phyloP scores from a whole-genome alignment of 2,329 filamentous ascomycete species.

The Dothistroma septosporum region DNA sequence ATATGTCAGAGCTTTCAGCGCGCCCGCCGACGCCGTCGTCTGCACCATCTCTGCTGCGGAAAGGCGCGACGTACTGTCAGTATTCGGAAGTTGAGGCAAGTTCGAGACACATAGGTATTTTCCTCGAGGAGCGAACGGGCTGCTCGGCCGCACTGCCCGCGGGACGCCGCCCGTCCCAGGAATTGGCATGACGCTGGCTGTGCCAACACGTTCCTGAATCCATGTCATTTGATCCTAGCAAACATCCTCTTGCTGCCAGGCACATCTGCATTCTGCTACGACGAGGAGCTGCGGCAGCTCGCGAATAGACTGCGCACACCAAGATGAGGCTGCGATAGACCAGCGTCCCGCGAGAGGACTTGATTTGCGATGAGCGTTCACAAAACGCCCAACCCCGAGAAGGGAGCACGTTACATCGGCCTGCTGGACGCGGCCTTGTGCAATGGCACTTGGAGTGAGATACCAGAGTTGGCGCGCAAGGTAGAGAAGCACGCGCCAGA shows the following conservation, averaged over 20 bases:
- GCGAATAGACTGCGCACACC: neutral
- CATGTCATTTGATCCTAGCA: neutral
- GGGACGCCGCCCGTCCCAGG: neutral
- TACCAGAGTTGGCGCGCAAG: constrained; percentile 88
- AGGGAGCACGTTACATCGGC: constrained; percentile 76
- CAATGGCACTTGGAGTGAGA: constrained; percentile 77
- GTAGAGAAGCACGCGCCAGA: constrained; percentile 88
- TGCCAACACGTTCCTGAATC: neutral
- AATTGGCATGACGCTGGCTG: neutral
- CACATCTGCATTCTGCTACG: neutral
- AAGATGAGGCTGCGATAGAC: constrained; percentile 20
- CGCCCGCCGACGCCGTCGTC: constrained; percentile 34
- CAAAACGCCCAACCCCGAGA: constrained; percentile 41
- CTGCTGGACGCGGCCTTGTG: constrained; percentile 83
- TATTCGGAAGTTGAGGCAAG: neutral
- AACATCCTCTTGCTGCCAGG: neutral
- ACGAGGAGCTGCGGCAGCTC: neutral
- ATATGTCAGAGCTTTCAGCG: constrained; percentile 60
- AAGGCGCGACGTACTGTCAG: neutral
- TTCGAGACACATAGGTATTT: neutral
- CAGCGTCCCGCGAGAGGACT: constrained; percentile 5
- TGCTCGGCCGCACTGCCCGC: neutral
- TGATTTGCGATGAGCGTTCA: constrained; percentile 26
- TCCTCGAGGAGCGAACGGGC: neutral
- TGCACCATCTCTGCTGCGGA: constrained; percentile 5